Percentiles rank a stretch among this genome's conserved stretches.
Evolutionary conservation across 2,329 filamentous ascomycete genomes (phyloP).

Genomic region (Fusarium sacchari): DNA sequence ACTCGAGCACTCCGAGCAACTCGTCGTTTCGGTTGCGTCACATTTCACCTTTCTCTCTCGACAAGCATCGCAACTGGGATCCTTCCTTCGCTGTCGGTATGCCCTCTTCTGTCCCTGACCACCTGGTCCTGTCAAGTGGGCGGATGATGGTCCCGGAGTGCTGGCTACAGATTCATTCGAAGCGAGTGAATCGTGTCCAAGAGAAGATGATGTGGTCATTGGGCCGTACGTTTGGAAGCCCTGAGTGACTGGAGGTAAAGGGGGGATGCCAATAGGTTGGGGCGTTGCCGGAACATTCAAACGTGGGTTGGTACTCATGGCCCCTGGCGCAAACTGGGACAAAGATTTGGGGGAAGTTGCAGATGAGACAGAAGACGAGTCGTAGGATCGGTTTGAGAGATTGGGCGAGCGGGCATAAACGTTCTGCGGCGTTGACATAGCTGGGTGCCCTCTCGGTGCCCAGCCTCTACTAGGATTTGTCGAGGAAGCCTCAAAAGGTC

Average conservation of each 20-base stretch:
- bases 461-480: slow-evolving; percentile 26
- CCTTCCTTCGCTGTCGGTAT: slow-evolving; percentile 93
- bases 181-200: slow-evolving; percentile 70
- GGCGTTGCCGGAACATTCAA: slow-evolving; percentile 60
- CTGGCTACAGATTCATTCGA: slow-evolving; percentile 66
- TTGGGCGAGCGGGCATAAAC: slow-evolving; percentile 70
- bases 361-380: slow-evolving; percentile 71
- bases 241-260: slow-evolving; percentile 59
- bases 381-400: slow-evolving; percentile 69
- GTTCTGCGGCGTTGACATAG: slow-evolving; percentile 66
- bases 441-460: slow-evolving; percentile 24
- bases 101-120: slow-evolving; percentile 85
- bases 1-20: slow-evolving; percentile 97
- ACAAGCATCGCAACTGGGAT: slow-evolving; percentile 97
- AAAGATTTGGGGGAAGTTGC: slow-evolving; percentile 67
- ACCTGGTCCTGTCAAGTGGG: slow-evolving; percentile 55
- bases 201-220: slow-evolving; percentile 58
- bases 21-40: slow-evolving; percentile 94
- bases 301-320: slow-evolving; percentile 63
- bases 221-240: slow-evolving; percentile 65
- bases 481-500: slow-evolving; percentile 27
- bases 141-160: slow-evolving; percentile 57
- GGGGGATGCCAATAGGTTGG: slow-evolving; percentile 64
- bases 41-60: slow-evolving; percentile 88
- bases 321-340: slow-evolving; percentile 61